phyloP scores from a whole-genome alignment of 2,329 filamentous ascomycete species.

The Malbranchea cinnamomea region DNA sequence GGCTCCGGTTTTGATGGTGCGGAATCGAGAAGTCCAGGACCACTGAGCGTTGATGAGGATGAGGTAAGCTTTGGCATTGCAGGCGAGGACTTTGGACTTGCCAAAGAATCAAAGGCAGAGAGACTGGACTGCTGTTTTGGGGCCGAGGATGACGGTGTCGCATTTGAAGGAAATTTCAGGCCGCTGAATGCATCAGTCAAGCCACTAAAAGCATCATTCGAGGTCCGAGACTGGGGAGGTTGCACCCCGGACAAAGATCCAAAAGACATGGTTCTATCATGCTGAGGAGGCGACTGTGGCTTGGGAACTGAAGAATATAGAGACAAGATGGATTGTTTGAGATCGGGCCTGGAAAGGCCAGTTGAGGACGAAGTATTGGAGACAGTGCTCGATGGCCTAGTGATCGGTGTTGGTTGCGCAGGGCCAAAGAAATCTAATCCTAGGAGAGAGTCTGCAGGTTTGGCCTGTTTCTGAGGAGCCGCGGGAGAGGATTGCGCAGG shows the following conservation, averaged over 20 bases:
- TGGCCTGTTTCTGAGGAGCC: slow-evolving; percentile 42
- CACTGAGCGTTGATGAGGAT: slow-evolving; percentile 40
- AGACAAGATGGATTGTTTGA: slow-evolving; percentile 95
- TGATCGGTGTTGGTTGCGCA: slow-evolving; percentile 50
- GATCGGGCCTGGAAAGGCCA: slow-evolving; percentile 62
- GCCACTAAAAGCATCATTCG: slow-evolving; percentile 42
- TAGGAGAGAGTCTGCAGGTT: slow-evolving; percentile 69
- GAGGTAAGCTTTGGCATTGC: slow-evolving; percentile 35
- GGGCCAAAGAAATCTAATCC: slow-evolving; percentile 86
- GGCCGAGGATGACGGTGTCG: slow-evolving; percentile 30
- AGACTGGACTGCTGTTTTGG: slow-evolving; percentile 13
- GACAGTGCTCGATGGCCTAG: slow-evolving; percentile 65
- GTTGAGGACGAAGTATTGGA: slow-evolving; percentile 42
- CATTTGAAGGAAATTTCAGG: slow-evolving; percentile 43
- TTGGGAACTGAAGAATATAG: slow-evolving; percentile 77
- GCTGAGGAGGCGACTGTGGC: slow-evolving; percentile 46
- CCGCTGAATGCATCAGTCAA: slow-evolving; percentile 70
- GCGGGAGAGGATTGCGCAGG: slow-evolving; percentile 34
- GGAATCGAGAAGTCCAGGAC: slow-evolving; percentile 71
- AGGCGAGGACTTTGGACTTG: slow-evolving; percentile 28
- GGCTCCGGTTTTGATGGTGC: slow-evolving; percentile 44
- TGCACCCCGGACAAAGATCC: slow-evolving; percentile 48
- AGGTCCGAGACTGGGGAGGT: slow-evolving; percentile 22
- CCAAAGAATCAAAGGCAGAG: slow-evolving; percentile 9
- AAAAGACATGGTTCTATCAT: slow-evolving; percentile 49